Conservation (phyloP, 2,329 filamentous ascomycete species). For the Fusarium fracticaudum region DNA sequence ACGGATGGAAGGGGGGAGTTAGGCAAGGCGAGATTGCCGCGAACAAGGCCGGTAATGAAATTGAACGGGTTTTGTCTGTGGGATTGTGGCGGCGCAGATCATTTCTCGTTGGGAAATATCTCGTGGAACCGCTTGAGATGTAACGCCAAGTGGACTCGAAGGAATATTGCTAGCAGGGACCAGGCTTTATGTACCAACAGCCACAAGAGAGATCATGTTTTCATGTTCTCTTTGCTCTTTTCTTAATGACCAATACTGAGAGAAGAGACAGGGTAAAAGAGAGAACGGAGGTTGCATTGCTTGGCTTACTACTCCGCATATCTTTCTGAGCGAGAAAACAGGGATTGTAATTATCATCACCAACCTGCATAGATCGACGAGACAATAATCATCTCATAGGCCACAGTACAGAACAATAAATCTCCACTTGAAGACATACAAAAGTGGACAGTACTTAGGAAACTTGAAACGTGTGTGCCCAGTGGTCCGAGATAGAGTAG, state of each 20-base stretch:
- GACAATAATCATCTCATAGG: not conserved
- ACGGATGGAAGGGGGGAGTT: not conserved
- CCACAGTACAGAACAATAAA: fast-evolving
- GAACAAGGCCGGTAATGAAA: conserved; percentile 3
- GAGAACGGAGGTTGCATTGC: not conserved
- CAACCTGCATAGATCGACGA: not conserved
- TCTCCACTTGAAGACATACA: not conserved
- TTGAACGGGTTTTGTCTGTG: conserved; percentile 2
- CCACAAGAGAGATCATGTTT: not conserved
- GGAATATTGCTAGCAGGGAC: conserved; percentile 3
- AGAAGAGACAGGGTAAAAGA: not conserved
- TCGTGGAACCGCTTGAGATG: not conserved
- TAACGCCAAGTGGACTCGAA: not conserved
- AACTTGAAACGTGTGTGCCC: not conserved
- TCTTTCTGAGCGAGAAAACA: not conserved
- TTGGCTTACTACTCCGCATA: not conserved
- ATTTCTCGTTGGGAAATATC: not conserved
- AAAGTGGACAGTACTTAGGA: not conserved
- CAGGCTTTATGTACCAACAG: not conserved
- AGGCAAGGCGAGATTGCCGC: conserved; percentile 2
- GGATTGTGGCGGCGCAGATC: conserved; percentile 14
- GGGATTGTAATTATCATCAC: conserved; percentile 5
- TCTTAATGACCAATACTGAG: not conserved
- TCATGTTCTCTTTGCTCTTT: not conserved
- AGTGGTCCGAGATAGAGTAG: not conserved